Evolutionary conservation across 108 stramenopile genomes (phyloP), one percentile per base, ranked within the genome.

Genomic region (Pseudonitzschia delicatissima): DNA sequence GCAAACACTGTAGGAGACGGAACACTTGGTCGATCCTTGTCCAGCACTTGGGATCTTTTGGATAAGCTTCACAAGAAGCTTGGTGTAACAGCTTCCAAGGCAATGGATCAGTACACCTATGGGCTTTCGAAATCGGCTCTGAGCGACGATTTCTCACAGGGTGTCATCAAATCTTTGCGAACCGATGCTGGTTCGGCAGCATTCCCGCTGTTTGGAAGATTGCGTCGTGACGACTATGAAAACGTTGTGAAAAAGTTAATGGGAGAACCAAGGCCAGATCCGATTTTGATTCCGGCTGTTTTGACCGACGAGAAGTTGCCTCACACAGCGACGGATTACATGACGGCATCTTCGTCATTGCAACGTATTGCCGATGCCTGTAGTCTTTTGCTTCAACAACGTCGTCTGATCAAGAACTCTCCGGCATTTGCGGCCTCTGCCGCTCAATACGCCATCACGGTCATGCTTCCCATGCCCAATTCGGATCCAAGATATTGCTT

Each of bases 251-350:
- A 90, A 71, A 78, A 77, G 32, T 72, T 94, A 34, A 90, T 93
- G 92, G 97, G 97, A 31, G 87, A 87, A 12, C 88, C 85, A 33
- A 76, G 88, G 44, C 95, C 85, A 1, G 91, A 93, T 70, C 96
- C 96, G 3, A 99, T 99, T 44, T 59, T 96, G 47, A 94, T 96
- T 36, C 98, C 98, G 27, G 91, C 96, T 35, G 96, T 97, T 25
- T 75, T 99, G 36, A 97, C 97, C 5, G 93, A 94, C 48, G 93
- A 91, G 58, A 74, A 68, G 3, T 82, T 97, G 68, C 97, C 98
- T 45, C 91, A 92, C 48, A 73, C 77, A 37, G 95, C 97, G 2
- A 90, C 83, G 2, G 77, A 91, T 45, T 97, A 88, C 67, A 76
- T 84, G 26, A 86, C 86, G 7, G 95, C 96, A 11, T 86, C 95